phyloP scores from a whole-genome alignment of 2,329 filamentous ascomycete genomes.

The Alternaria tenuissima region DNA sequence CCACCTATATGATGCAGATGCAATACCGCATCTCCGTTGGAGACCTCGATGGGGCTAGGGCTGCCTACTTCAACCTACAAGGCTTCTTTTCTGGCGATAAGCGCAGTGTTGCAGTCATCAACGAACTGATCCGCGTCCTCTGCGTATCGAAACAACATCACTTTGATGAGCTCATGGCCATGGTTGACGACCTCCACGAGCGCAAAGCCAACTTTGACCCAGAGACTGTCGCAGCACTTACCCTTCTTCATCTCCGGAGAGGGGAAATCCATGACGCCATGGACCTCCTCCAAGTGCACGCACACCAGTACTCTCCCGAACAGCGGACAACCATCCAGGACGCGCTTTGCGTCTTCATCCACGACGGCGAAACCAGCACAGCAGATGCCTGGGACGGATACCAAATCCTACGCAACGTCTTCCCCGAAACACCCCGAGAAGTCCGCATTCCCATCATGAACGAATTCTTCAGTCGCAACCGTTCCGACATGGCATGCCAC shows the following conservation, averaged over 20 bases:
- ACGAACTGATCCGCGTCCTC: constrained; percentile 75
- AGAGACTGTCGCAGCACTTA: constrained; percentile 77
- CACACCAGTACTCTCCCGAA: constrained; percentile 72
- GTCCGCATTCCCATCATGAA: constrained; percentile 79
- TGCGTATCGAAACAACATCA: constrained; percentile 68
- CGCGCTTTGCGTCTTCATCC: constrained; percentile 72
- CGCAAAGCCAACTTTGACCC: constrained; percentile 73
- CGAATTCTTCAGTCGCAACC: constrained; percentile 77
- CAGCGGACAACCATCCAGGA: constrained; percentile 74
- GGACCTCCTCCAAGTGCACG: constrained; percentile 80
- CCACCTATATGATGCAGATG: constrained; percentile 78
- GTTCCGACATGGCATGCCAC: constrained; percentile 83
- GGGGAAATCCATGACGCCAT: constrained; percentile 82
- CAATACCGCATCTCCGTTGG: constrained; percentile 76
- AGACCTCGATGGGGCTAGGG: constrained; percentile 74
- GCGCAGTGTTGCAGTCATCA: constrained; percentile 70
- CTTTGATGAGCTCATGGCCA: constrained; percentile 74
- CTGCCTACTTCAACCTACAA: constrained; percentile 70
- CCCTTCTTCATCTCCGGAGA: constrained; percentile 74
- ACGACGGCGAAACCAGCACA: constrained; percentile 71
- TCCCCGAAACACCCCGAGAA: constrained; percentile 69
- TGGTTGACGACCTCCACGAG: constrained; percentile 77
- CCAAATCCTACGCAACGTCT: constrained; percentile 64
- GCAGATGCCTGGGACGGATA: constrained; percentile 70
- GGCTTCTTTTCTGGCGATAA: constrained; percentile 63